These are phyloP conservation scores for Elongisporangium undulatum DNA, from an alignment of 352 stramenopile genomes.

Conservation along the genomic window DNA sequence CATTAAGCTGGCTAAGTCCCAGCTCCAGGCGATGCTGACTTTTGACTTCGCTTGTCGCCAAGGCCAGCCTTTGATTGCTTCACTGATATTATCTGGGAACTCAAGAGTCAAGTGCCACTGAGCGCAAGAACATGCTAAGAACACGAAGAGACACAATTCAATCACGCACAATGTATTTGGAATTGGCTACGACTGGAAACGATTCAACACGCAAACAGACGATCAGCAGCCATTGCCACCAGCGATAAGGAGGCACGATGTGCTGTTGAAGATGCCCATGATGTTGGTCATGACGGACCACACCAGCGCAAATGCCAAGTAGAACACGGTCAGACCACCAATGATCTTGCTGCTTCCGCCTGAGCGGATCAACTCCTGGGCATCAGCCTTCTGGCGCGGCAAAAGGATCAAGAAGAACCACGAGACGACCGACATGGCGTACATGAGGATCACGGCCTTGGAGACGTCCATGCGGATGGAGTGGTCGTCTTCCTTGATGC, in stretches of 20 bases:
- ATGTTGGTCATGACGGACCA: slow-evolving; percentile 8
- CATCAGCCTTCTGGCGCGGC: slow-evolving; percentile 21
- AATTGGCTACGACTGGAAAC: too few relatives aligned
- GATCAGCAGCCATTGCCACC: slow-evolving; percentile 7
- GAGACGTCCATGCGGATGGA: slow-evolving; percentile 30
- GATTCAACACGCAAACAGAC: too few relatives aligned
- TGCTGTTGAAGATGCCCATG: slow-evolving; percentile 15
- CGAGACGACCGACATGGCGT: slow-evolving; percentile 11
- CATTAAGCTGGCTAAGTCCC: too few relatives aligned
- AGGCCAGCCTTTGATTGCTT: too few relatives aligned
- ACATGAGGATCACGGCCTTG: slow-evolving; percentile 31
- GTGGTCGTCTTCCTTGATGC: slow-evolving; percentile 19
- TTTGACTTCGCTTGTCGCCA: too few relatives aligned
- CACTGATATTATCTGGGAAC: too few relatives aligned
- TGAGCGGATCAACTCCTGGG: slow-evolving; percentile 9
- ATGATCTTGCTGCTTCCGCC: slow-evolving; percentile 15
- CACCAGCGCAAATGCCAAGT: slow-evolving; percentile 3
- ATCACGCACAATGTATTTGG: too few relatives aligned
- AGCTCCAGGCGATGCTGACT: too few relatives aligned
- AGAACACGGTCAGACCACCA: slow-evolving; percentile 16
- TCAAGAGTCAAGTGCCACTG: too few relatives aligned
- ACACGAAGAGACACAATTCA: too few relatives aligned
- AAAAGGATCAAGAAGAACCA: slow-evolving; percentile 19
- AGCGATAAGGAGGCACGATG: slow-evolving; percentile 20
- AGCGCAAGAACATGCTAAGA: too few relatives aligned